These are phyloP conservation scores for Striga asiatica DNA, from an alignment of 257 asterid genomes.

Conservation along the genomic window DNA sequence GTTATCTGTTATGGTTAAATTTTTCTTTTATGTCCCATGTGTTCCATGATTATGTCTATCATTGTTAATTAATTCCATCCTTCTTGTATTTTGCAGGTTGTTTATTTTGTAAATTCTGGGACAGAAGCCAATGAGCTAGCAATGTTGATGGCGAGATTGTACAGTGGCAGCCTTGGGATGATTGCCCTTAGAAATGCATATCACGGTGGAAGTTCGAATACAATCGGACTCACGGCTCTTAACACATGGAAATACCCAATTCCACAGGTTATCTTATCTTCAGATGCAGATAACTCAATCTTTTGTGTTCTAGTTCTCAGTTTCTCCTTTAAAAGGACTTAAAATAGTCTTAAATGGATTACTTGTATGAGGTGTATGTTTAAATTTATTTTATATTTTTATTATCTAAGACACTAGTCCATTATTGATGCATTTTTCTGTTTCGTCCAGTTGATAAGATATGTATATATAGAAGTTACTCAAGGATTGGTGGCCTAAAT, in stretches of 20 bases:
- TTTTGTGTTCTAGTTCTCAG: background rate
- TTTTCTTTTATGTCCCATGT: background rate
- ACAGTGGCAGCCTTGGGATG: conserved; percentile 75
- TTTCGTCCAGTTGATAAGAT: too few relatives aligned
- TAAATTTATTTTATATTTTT: background rate
- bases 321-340: background rate
- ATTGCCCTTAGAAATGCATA: conserved; percentile 87
- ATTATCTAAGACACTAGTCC: too few relatives aligned
- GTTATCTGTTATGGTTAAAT: background rate
- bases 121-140: conserved; percentile 97
- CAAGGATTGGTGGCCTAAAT: too few relatives aligned
- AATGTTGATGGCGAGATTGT: conserved; percentile 84
- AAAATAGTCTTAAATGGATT: background rate
- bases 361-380: background rate
- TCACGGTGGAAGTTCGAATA: conserved; percentile 90
- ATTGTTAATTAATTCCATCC: background rate
- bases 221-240: conserved; percentile 83
- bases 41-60: background rate
- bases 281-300: background rate
- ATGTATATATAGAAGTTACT: too few relatives aligned
- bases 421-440: too few relatives aligned
- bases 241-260: conserved; percentile 90
- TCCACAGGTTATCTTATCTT: conserved; percentile 60
- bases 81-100: conserved; percentile 49
- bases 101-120: conserved; percentile 91